A percentile compares a stretch with the other conserved stretches of the same genome.
Conservation (phyloP, 2,329 filamentous ascomycete species). For the Zymoseptoria pseudotritici region DNA sequence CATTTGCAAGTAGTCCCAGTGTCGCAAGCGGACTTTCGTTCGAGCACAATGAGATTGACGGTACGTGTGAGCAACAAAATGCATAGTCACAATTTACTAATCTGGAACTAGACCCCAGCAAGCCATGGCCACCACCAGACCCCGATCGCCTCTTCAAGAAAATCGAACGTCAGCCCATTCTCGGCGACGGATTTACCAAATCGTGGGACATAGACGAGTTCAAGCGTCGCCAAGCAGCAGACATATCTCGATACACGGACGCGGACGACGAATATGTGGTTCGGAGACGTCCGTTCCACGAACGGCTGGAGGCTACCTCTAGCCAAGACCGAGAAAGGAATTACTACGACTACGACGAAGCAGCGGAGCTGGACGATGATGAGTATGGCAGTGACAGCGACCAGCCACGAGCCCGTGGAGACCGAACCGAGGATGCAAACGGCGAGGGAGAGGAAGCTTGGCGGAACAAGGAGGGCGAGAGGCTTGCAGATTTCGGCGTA, state of each 20-base stretch:
- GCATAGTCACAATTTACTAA: neutral
- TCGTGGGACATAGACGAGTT: slow-evolving; percentile 46
- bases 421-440: slow-evolving; percentile 11
- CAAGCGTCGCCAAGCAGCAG: slow-evolving; percentile 45
- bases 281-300: slow-evolving; percentile 36
- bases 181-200: slow-evolving; percentile 33
- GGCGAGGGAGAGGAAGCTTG: slow-evolving; percentile 52
- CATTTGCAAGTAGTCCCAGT: slow-evolving; percentile 50
- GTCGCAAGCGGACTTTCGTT: slow-evolving; percentile 50
- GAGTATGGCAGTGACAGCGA: slow-evolving; percentile 32
- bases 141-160: slow-evolving; percentile 38
- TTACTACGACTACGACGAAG: slow-evolving; percentile 17
- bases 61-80: slow-evolving; percentile 25
- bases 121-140: slow-evolving; percentile 45
- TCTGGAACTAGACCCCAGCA: slow-evolving; percentile 23
- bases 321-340: slow-evolving; percentile 10
- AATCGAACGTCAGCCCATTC: slow-evolving; percentile 17
- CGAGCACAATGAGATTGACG: slow-evolving; percentile 72
- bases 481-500: slow-evolving; percentile 68
- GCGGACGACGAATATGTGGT: slow-evolving; percentile 26
- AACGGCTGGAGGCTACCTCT: slow-evolving; percentile 30
- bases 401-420: slow-evolving; percentile 23
- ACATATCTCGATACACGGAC: slow-evolving; percentile 37
- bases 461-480: slow-evolving; percentile 69
- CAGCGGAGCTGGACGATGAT: slow-evolving; percentile 39